These are phyloP conservation scores for Austroboletus rostrupii DNA, from an alignment of 1,284 basidiomycete species.

Conservation along the genomic window DNA sequence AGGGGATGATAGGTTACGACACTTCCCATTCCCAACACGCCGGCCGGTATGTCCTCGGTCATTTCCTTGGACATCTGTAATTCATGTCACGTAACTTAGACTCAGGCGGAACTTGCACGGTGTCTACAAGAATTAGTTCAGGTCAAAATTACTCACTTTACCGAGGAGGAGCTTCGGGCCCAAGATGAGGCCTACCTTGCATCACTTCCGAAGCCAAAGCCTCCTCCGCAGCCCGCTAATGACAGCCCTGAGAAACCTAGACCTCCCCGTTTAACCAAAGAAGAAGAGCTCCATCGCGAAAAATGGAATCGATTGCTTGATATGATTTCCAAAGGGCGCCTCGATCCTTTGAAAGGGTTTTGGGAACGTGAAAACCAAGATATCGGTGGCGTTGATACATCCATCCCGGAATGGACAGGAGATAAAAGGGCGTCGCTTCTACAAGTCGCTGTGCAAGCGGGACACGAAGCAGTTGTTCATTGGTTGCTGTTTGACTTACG, in stretches of 20 bases:
- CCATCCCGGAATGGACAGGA: constrained; percentile 65
- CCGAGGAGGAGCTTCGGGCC: constrained; percentile 77
- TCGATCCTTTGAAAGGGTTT: constrained; percentile 79
- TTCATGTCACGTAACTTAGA: constrained; percentile 44
- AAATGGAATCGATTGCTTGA: constrained; percentile 81
- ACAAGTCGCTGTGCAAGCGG: constrained; percentile 71
- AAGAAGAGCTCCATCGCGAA: constrained; percentile 73
- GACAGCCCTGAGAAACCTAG: constrained; percentile 44
- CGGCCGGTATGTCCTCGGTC: constrained; percentile 65
- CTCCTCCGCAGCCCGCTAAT: constrained; percentile 32
- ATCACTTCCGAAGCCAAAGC: constrained; percentile 76
- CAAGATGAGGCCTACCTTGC: constrained; percentile 87
- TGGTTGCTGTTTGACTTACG: constrained; percentile 81
- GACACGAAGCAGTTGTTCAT: constrained; percentile 71
- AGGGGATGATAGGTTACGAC: constrained; percentile 72
- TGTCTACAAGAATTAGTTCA: constrained; percentile 86
- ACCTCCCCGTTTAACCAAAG: constrained; percentile 63
- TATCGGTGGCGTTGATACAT: constrained; percentile 57
- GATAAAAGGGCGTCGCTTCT: constrained; percentile 67
- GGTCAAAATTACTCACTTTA: constrained; percentile 83
- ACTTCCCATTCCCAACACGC: constrained; percentile 91
- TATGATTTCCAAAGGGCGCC: constrained; percentile 82
- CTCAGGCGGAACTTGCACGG: constrained; percentile 85
- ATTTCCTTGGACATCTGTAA: background rate
- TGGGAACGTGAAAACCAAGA: constrained; percentile 70